A percentile compares a stretch with the other conserved stretches of the same genome.
Conservation (phyloP, 75 land plant species). For the Ceratopteris richardii region DNA sequence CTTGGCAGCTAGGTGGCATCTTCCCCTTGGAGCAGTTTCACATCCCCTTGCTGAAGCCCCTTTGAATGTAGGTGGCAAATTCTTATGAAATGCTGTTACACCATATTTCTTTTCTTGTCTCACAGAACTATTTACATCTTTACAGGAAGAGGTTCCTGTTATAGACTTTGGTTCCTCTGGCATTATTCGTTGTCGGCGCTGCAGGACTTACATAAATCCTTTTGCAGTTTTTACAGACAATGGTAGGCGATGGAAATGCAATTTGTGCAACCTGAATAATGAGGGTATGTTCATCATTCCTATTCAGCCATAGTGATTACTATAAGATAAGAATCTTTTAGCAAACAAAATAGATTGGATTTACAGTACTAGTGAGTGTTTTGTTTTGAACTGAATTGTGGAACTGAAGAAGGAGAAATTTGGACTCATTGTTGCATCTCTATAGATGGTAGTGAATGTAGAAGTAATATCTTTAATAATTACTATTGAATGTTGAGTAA, state of each 20-base stretch:
- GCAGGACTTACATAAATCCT: conserved; percentile 92
- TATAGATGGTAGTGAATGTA: too few species aligned
- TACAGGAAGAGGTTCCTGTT: conserved; percentile 88
- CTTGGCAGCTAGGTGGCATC: conserved; percentile 84
- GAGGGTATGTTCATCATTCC: conserved; percentile 47
- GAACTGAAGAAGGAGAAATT: not conserved
- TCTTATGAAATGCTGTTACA: too few species aligned
- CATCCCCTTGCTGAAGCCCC: conserved; percentile 95
- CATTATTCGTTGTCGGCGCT: conserved; percentile 83
- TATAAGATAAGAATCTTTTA: too few species aligned
- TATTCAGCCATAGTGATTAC: too few species aligned
- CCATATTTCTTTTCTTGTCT: too few species aligned
- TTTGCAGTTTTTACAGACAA: conserved; percentile 85
- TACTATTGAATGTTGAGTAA: too few species aligned
- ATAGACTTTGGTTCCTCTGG: conserved; percentile 74
- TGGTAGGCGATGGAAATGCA: conserved; percentile 94
- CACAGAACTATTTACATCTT: not conserved
- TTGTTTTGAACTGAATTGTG: not conserved
- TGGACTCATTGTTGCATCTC: too few species aligned
- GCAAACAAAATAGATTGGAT: not conserved
- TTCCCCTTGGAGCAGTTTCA: conserved; percentile 93
- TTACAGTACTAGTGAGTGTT: not conserved
- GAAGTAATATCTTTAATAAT: too few species aligned
- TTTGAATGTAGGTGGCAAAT: conserved; percentile 41
- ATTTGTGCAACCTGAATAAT: conserved; percentile 78